Conservation (phyloP, 1,139 yeast species). For the Candida neerlandica region DNA sequence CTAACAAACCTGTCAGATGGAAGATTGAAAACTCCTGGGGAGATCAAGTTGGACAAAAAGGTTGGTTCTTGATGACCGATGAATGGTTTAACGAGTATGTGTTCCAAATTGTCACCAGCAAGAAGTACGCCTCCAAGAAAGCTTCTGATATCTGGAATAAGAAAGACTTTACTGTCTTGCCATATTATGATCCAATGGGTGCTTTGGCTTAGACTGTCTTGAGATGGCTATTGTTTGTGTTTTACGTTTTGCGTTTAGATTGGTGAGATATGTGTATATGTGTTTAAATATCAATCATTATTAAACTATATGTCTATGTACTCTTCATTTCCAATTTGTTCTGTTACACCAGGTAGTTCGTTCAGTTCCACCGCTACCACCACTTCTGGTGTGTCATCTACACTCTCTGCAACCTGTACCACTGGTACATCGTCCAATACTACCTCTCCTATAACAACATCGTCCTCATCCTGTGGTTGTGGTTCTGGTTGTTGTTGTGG, state of each 20-base stretch:
- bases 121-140: conserved; percentile 49
- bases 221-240: not conserved
- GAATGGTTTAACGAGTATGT: conserved; percentile 82
- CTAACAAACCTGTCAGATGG: conserved; percentile 65
- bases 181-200: conserved; percentile 88
- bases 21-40: conserved; percentile 92
- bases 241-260: not conserved
- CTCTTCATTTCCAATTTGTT: not conserved
- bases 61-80: conserved; percentile 80
- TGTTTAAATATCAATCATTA: not conserved
- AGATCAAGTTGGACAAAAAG: conserved; percentile 68
- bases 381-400: not conserved
- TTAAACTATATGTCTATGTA: conserved; percentile 4
- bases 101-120: conserved; percentile 74
- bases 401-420: not conserved
- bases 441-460: not conserved
- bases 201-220: conserved; percentile 56
- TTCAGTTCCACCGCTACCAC: not conserved
- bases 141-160: conserved; percentile 51
- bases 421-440: not conserved
- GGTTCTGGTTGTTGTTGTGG: not conserved
- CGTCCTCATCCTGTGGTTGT: conserved; percentile 3
- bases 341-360: not conserved
- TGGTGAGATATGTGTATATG: not conserved
- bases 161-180: conserved; percentile 59